Base-by-base conservation (phyloP, 495 filamentous ascomycete species). In the Astrocystis sublimbata region DNA sequence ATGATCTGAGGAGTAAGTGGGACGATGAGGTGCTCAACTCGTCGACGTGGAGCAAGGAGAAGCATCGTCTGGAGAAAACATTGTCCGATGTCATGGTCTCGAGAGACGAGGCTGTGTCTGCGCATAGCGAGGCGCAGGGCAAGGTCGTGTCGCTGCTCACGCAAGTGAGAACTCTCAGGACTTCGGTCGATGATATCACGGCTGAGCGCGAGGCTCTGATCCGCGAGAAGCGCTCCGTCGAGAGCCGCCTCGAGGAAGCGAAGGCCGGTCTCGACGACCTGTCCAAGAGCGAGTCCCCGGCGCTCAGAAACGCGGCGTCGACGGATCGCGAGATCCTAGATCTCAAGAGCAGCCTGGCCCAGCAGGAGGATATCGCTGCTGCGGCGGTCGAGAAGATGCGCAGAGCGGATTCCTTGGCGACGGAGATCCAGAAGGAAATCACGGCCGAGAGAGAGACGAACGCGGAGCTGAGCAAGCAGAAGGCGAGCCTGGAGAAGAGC, bases 21-120 rank as follows among this genome's bases (percentile, higher is more conserved):
- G 96, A 98, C 70, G 90, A 98, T 68, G 94, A 98, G 75, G 92
- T 98, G 19, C 87, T 98, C 68, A 98, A 98, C 71, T 93, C 90
- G 74, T 96, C 92, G 0, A 94, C 94, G 1, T 98, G 94, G 94
- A 92, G 92, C 33, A 98, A 98, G 78, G 94, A 98, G 78, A 98
- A 98, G 77, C 81, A 91, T 4, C 87, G 94, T 6, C 81, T 98
- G 60, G 96, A 98, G 67, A 86, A 92, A 42, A 96, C 92, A 13
- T 82, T 98, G 47, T 88, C 96, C 59, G 94, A 97, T 70, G 83
- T 98, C 19, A 89, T 89, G 2, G 86, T 89, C 26, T 96, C 92
- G 21, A 86, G 93, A 2, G 93, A 98, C 65, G 96, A 98, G 73
- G 93, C 94, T 13, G 88, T 92, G 33, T 86, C 84, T 64, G 94